These are phyloP conservation scores for Blastobotrys persicus DNA, from an alignment of 1,139 yeast species.

Conservation along the genomic window DNA sequence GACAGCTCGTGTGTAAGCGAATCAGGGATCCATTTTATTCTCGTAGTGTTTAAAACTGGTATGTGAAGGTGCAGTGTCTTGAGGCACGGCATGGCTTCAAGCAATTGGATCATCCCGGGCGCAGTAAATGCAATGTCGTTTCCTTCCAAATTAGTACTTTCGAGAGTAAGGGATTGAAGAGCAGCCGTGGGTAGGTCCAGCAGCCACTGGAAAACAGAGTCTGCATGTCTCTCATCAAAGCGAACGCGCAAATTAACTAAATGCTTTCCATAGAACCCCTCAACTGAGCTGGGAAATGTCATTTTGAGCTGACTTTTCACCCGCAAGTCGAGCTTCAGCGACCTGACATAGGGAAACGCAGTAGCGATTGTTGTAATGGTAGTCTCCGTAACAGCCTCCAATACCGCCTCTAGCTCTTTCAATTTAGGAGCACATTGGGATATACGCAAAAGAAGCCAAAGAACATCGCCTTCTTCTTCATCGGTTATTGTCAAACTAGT, in stretches of 20 bases:
- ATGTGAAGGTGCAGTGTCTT: background rate
- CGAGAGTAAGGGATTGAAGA: background rate
- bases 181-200: background rate
- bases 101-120: background rate
- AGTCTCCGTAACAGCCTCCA: background rate
- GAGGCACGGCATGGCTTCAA: background rate
- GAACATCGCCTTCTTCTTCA: background rate
- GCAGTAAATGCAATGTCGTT: background rate
- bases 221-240: background rate
- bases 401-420: background rate
- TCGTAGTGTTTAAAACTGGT: background rate
- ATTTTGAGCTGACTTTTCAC: background rate
- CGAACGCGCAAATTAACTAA: background rate
- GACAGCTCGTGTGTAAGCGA: background rate
- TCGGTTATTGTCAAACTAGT: background rate
- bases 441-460: background rate
- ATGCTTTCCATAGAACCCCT: background rate
- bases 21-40: background rate
- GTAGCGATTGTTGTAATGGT: background rate
- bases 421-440: background rate
- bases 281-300: too few relatives aligned
- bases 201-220: background rate
- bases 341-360: background rate
- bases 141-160: background rate
- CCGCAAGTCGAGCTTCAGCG: background rate